These are phyloP conservation scores for Didymella glomerata DNA, from an alignment of 2,329 filamentous ascomycete genomes.

Conservation along the genomic window DNA sequence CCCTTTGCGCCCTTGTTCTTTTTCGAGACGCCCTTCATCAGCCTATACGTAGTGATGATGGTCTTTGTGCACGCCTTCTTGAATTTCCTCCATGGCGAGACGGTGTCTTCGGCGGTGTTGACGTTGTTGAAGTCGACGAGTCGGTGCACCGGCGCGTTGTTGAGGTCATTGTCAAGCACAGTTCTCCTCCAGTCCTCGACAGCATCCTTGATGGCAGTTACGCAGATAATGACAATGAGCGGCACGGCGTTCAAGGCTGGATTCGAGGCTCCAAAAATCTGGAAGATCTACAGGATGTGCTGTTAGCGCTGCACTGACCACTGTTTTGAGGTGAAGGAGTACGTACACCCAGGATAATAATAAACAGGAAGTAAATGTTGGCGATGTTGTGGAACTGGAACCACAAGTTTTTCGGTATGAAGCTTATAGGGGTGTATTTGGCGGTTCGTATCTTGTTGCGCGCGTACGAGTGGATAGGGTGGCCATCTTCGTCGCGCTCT, in stretches of 20 bases:
- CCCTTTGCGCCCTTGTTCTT: conserved; percentile 43
- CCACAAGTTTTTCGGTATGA: conserved; percentile 95
- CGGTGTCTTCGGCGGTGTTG: conserved; percentile 86
- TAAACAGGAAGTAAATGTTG: conserved; percentile 97
- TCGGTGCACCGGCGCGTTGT: conserved; percentile 94
- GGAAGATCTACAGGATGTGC: conserved; percentile 76
- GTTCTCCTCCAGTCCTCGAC: conserved; percentile 96
- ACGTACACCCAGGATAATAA: conserved; percentile 92
- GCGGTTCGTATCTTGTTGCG: conserved; percentile 98
- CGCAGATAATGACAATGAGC: conserved; percentile 86
- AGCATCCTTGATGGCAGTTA: conserved; percentile 93
- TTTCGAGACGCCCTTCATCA: conserved; percentile 54
- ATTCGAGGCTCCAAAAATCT: conserved; percentile 92
- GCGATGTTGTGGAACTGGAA: conserved; percentile 99
- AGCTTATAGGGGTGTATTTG: conserved; percentile 95
- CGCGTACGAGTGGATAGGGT: conserved; percentile 73
- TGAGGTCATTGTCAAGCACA: conserved; percentile 88
- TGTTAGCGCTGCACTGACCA: conserved; percentile 32
- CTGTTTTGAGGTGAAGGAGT: conserved; percentile 11
- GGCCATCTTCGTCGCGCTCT: conserved; percentile 81
- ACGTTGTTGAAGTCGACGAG: conserved; percentile 90
- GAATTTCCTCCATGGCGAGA: conserved; percentile 84
- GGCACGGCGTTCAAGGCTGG: conserved; percentile 90
- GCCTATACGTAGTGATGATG: conserved; percentile 64
- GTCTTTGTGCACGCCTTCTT: conserved; percentile 84